Evolutionary conservation across 352 stramenopile species (phyloP), one percentile per base, ranked within the genome.

Genomic region (Phytophthora chlamydospora): DNA sequence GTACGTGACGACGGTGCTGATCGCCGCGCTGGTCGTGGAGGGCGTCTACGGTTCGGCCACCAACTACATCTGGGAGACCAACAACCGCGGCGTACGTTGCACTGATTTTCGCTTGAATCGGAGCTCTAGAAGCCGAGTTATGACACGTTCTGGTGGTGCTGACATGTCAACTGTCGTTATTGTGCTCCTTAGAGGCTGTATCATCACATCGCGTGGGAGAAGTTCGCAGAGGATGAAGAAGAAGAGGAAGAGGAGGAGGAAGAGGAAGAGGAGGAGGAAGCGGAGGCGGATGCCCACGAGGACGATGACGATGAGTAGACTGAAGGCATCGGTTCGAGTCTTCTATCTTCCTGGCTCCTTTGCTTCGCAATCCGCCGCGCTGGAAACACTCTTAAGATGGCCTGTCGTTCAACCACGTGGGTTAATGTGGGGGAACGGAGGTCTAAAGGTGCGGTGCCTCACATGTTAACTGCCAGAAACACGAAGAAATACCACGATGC

Each of bases 151-250:
- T 81, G 75, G 60, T 78, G 71, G 65, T 76, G 52, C 62, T 66
- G 32, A 52, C 60, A 16, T 33, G 14, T 32, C 58, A 19, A 33
- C 50, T 48, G 21, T 43, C 50, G 2, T 50, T 51, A 11, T 46
- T 42, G 19, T 49, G 6, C 19, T 42, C 43, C 1, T 40, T 47
- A 93, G 84, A 81, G 86, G 48, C 69, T 95, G 77, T 95, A 93
- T 72, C 83, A 95, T 68, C 86, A 95, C 79, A 85, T 95, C 32
- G 86, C 93, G 78, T 95, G 86, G 86, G 81, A 73, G 33, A 76
- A 93, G 67, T 95, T 95, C 73, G 88, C 89, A 68, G 79, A 88
- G 56, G 83, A 92, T 49, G 86, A 95, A 2, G 86, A 95, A 39
- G 85, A 93, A 55, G 83, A 94, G 32, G 79, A 87, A 17, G 75